A percentile compares a stretch with the other conserved stretches of the same genome.
Evolutionary conservation across 306 rosid genomes (phyloP).

Genomic region (Acacia melanoxylon): DNA sequence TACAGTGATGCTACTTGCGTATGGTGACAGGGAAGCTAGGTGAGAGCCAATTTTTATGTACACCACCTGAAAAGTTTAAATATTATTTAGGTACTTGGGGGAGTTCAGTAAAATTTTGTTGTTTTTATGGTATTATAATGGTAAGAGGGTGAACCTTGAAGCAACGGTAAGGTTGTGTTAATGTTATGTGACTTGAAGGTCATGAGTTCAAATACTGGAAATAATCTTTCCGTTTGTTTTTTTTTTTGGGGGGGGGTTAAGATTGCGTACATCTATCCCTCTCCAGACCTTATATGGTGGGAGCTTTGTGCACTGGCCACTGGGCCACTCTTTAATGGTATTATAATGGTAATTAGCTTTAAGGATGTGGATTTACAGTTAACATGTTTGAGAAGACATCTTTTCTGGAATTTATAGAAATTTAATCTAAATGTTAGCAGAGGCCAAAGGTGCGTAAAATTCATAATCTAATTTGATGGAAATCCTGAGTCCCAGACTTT

Average conservation of each 20-base stretch:
- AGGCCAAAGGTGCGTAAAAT: not conserved
- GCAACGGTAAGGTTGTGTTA: too few relatives aligned
- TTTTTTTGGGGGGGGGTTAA: too few relatives aligned
- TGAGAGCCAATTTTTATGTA: slow-evolving; percentile 40
- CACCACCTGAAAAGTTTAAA: not conserved
- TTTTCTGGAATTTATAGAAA: not conserved
- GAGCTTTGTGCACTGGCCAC: too few relatives aligned
- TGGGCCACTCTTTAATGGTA: too few relatives aligned
- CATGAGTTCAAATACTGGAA: too few relatives aligned
- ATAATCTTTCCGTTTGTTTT: too few relatives aligned
- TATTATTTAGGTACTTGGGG: not conserved
- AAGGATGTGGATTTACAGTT: not conserved
- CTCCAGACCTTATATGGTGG: too few relatives aligned
- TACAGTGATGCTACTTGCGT: slow-evolving; percentile 83
- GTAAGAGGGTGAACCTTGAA: too few relatives aligned
- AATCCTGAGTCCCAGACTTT: not conserved
- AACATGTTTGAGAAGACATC: slow-evolving; percentile 20
- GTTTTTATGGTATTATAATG: not conserved
- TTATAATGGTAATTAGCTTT: not conserved
- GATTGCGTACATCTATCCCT: too few relatives aligned
- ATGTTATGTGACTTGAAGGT: too few relatives aligned
- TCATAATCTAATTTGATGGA: slow-evolving; percentile 2
- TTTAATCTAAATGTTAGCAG: slow-evolving; percentile 22
- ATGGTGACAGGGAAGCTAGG: slow-evolving; percentile 92
- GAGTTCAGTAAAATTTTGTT: not conserved